Conservation (phyloP, 352 stramenopile species). For the Pythium plurisporium region DNA sequence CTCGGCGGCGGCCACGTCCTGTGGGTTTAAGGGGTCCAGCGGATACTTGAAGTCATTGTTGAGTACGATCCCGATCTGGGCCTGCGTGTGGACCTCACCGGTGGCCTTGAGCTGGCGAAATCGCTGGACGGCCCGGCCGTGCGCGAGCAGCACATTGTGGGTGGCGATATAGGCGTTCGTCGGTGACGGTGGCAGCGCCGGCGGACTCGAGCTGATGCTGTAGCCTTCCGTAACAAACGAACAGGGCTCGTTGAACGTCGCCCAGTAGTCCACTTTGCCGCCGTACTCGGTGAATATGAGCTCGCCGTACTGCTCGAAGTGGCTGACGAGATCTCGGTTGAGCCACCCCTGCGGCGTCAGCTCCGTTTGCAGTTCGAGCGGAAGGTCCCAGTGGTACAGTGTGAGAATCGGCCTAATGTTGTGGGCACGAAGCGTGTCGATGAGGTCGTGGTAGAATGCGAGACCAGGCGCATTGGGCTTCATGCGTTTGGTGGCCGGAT, state of each 20-base stretch:
- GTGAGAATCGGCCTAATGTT: conserved; percentile 90
- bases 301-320: conserved; percentile 86
- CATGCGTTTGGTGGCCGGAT: conserved; percentile 46
- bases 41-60: conserved; percentile 77
- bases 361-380: conserved; percentile 77
- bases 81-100: conserved; percentile 31
- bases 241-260: conserved; percentile 95
- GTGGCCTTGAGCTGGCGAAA: conserved; percentile 76
- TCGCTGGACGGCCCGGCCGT: conserved; percentile 77
- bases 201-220: too few relatives aligned
- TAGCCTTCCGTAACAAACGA: conserved; percentile 64
- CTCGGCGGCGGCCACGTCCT: conserved; percentile 56
- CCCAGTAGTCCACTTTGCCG: conserved; percentile 90
- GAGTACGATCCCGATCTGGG: conserved; percentile 90
- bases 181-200: too few relatives aligned
- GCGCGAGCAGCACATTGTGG: conserved; percentile 91
- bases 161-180: too few relatives aligned
- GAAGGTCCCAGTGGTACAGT: conserved; percentile 97
- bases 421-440: conserved; percentile 70
- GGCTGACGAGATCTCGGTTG: conserved; percentile 45
- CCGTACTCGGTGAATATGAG: conserved; percentile 91
- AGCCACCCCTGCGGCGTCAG: conserved; percentile 73
- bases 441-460: conserved; percentile 91
- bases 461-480: conserved; percentile 82
- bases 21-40: conserved; percentile 49